Evolutionary conservation across 495 filamentous ascomycete species (phyloP), one percentile per base, ranked within the genome.

Genomic region (Cladorrhinum samala): DNA sequence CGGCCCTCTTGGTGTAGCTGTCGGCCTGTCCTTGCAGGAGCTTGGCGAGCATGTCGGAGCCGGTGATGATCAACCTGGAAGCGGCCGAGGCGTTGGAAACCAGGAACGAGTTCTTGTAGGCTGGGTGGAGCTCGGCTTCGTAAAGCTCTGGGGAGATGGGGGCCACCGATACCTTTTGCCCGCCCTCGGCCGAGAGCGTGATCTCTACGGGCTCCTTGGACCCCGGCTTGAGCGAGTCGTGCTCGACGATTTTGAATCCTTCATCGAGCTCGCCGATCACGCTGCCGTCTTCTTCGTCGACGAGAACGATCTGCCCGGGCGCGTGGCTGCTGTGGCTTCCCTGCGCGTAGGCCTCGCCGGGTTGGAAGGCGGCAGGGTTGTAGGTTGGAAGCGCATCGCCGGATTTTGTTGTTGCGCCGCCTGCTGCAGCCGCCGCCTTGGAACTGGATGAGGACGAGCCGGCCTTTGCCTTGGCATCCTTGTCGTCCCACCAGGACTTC

Each of bases 141-240:
- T 96, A 76, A 61, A 93, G 88, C 63, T 95, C 88, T 58, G 83
- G 81, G 7, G 82, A 86, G 24, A 85, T 83, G 47, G 89, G 92
- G 49, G 82, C 82, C 24, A 96, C 79, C 41, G 76, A 78, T 69
- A 94, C 85, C 51, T 76, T 74, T 52, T 85, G 82, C n/a, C 72
- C 70, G 39, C 85, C 86, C 59, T 91, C 88, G 36, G 76, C 59
- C 8, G 89, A 88, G 9, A 98, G 82, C 49, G 85, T 81, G 54
- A 98, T 90, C 65, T 93, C 89, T 20, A 98, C 93, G 8, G 93
- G 93, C 62, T 85, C 92, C 73, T 98, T 96, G 19, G 87, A 92
- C 30, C 93, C 93, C 21, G 83, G 81, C 57, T 86, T 79, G 48
- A 98, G 75, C 44, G 75, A 77, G 38, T 80, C 71, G 53, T 85